Conservation (phyloP, 2,329 filamentous ascomycete genomes). For the Penicillium sp. region DNA sequence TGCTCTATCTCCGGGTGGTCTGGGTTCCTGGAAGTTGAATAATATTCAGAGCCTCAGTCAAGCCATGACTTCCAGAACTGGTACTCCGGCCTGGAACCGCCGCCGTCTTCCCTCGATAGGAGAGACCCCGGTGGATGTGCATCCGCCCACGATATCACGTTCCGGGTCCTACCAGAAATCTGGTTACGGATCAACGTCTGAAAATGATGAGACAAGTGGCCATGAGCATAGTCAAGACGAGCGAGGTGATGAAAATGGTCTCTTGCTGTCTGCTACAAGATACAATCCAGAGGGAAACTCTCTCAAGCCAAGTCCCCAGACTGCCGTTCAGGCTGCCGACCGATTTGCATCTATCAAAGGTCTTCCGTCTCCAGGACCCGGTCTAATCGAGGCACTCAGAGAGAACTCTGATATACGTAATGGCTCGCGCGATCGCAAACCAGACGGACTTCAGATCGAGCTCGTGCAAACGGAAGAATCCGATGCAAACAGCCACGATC, state of each 20-base stretch:
- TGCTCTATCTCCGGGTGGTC: conserved; percentile 65
- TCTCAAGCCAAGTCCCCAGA: conserved; percentile 52
- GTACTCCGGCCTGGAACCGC: conserved; percentile 59
- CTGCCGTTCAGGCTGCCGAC: conserved; percentile 68
- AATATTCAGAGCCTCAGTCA: conserved; percentile 68
- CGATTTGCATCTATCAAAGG: conserved; percentile 54
- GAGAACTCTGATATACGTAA: conserved; percentile 56
- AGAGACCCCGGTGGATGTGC: conserved; percentile 59
- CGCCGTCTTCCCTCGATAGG: conserved; percentile 75
- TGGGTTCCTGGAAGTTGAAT: conserved; percentile 54
- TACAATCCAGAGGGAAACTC: conserved; percentile 44
- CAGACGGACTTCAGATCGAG: conserved; percentile 68
- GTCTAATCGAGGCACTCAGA: conserved; percentile 61
- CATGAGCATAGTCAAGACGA: conserved; percentile 30
- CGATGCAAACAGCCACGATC: conserved; percentile 52
- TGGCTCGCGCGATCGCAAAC: conserved; percentile 73
- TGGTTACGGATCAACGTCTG: conserved; percentile 50
- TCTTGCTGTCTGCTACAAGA: conserved; percentile 43
- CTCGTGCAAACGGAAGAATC: conserved; percentile 53
- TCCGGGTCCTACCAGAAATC: conserved; percentile 43
- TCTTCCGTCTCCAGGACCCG: conserved; percentile 67
- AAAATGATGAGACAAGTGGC: conserved; percentile 34
- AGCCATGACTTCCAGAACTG: conserved; percentile 64
- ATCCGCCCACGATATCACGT: conserved; percentile 42
- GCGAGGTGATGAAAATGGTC: conserved; percentile 36